Base-by-base conservation (phyloP, 1,284 basidiomycete species). In the Apiotrichum brassicae region DNA sequence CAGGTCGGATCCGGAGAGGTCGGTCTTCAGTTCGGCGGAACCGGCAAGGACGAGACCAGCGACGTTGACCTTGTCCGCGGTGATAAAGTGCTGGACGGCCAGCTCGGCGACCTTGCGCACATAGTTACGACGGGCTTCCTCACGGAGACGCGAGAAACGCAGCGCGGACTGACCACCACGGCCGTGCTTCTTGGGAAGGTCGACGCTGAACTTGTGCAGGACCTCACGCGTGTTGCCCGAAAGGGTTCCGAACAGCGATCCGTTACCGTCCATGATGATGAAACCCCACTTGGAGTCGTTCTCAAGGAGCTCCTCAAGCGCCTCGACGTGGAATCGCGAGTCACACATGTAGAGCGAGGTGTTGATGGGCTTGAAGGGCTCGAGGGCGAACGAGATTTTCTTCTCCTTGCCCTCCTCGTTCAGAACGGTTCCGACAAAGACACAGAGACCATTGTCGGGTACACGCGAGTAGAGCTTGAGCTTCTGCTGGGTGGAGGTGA, bases 121-220 rank as follows among this genome's bases (percentile, higher is more conserved):
- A 72, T 99, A 99, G 76, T 98, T 99, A 83, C 98, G 94, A 50
- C 95, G 84, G 68, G 97, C 97, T 76, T 99, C 95, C 69, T 97
- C 95, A 73, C 95, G 88, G 51, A 99, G 83, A 82, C 95, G 94
- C 35, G 94, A 90, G 83, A 99, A 99, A 88, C 95, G 95, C 47
- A 98, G 80, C 25, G 95, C 95, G 54, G 95, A 99, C 76, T 99
- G 95, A 77, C 95, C 95, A 85, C 95, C 95, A 81, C 95, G 94
- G 63, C 92, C 92, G 75, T 98, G 95, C 80, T 99, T 99, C 79
- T 98, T 99, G 44, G 95, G 95, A 19, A 99, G 81, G 76, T 98
- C 95, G 70, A 99, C 95, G 32, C 87, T 92, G 77, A 99, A 95
- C 75, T 98, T 99, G 77, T 98, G 92, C 51, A 97, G 80, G 46